These are phyloP conservation scores for Leucogyrophana mollusca DNA, from an alignment of 768 basidiomycete species.

Conservation along the genomic window DNA sequence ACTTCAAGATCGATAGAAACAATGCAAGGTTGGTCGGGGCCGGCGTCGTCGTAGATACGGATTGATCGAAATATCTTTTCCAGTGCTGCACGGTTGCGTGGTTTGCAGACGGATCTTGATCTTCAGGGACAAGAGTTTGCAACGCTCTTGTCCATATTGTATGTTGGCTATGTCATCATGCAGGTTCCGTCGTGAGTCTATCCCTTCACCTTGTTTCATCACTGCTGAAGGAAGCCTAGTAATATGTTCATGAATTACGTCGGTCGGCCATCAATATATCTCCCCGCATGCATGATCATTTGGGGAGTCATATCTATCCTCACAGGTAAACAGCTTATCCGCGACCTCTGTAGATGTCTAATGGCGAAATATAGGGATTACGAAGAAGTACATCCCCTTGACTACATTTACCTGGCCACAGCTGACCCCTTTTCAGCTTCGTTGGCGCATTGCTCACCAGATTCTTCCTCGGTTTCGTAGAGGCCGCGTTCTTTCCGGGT, in stretches of 20 bases:
- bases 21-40: conserved; percentile 48
- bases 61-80: background rate
- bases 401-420: background rate
- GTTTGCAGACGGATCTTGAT: conserved; percentile 62
- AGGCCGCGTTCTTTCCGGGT: conserved; percentile 65
- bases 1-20: conserved; percentile 55
- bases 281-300: conserved; percentile 59
- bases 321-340: conserved; percentile 34
- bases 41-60: background rate
- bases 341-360: conserved; percentile 4
- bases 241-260: conserved; percentile 66
- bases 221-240: conserved; percentile 32
- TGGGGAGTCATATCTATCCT: conserved; percentile 59
- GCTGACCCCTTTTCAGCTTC: conserved; percentile 37
- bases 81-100: conserved; percentile 65
- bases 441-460: conserved; percentile 56
- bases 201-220: background rate
- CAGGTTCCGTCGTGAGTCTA: conserved; percentile 64
- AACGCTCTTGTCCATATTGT: conserved; percentile 61
- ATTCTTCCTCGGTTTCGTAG: conserved; percentile 69
- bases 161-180: conserved; percentile 70
- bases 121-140: conserved; percentile 59
- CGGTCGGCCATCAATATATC: conserved; percentile 61
- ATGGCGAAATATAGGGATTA: conserved; percentile 28
- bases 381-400: conserved; percentile 23